Evolutionary conservation across 2,329 filamentous ascomycete species (phyloP), one percentile per base, ranked within the genome.

Genomic region (Graphiopsis chlorocephala): DNA sequence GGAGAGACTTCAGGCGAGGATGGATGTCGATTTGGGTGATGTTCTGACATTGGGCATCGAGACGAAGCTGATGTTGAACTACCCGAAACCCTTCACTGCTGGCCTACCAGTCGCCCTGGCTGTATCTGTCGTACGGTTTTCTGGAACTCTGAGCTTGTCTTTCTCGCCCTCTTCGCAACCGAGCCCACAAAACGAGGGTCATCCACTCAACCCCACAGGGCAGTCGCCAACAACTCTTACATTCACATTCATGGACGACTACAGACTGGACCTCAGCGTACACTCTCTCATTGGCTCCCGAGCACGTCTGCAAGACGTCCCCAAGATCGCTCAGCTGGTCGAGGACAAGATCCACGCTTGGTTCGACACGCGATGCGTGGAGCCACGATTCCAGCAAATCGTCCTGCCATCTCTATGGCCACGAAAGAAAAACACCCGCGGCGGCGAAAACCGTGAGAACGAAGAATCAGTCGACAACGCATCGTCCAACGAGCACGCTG

Each of bases 21-120:
- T 99, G 91, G 95, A 99, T 77, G 93, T 99, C 38, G 95, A 99
- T 76, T 81, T 99, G 65, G 95, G 91, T 78, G 95, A 99, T 78
- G 93, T 97, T 78, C 92, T 99, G 66, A 99, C 95, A 0, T 82
- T 99, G 62, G 95, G 93, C 0, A 84, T 99, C 28, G 95, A 99
- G 81, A 99, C 95, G 3, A 97, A 95, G 72, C 82, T 99, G 67
- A 84, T 97, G 56, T 84, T 99, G 64, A 99, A 99, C 78, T 99
- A 96, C 76, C 95, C 95, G 0, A 96, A 93, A 75, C 91, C 91
- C 8, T 83, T 92, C 62, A 91, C 93, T 6, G 95, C 95, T 0
- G 90, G 97, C 8, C 83, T 99, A 0, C 95, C 95, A 2, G 93
- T 99, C 20, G 95, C 94, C 0, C 82, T 99, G 35, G 90, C 93